Percentiles rank a stretch among this genome's conserved stretches.
phyloP scores from a whole-genome alignment of 257 asterid species.

The Salvia hispanica region DNA sequence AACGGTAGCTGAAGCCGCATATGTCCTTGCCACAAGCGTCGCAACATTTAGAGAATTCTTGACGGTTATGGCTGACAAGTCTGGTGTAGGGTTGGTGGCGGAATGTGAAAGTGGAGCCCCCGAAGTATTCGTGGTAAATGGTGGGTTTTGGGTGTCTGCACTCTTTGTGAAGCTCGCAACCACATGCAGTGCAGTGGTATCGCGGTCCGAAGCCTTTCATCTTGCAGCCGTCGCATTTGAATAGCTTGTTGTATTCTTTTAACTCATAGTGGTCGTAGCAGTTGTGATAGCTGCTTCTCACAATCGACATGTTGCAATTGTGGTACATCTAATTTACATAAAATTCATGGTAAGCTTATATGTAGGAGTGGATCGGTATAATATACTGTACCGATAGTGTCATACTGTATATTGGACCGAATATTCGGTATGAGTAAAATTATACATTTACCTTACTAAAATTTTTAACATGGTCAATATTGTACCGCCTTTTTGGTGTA shows the following conservation, averaged over 20 bases:
- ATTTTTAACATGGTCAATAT: no score
- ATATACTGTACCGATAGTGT: no score
- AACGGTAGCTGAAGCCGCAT: slow-evolving; percentile 38
- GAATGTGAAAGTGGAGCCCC: slow-evolving; percentile 15
- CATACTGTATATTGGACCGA: no score
- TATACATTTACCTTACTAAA: no score
- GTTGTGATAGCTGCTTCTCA: not conserved
- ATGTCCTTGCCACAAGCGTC: slow-evolving; percentile 41
- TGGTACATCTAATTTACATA: not conserved
- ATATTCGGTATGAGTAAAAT: no score
- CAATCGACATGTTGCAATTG: slow-evolving; percentile 8
- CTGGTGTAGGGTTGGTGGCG: not conserved
- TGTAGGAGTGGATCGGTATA: no score
- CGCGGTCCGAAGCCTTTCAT: slow-evolving; percentile 36
- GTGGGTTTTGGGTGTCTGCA: slow-evolving; percentile 13
- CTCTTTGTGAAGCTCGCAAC: slow-evolving; percentile 30
- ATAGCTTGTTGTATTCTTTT: slow-evolving; percentile 18
- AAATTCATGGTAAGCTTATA: no score
- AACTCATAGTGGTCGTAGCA: slow-evolving; percentile 28
- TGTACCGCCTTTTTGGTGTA: no score
- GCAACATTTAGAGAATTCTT: slow-evolving; percentile 29
- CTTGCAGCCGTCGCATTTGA: slow-evolving; percentile 44
- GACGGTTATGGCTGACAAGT: not conserved
- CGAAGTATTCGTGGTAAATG: slow-evolving; percentile 25
- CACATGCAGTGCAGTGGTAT: slow-evolving; percentile 28